Conservation (phyloP, 352 stramenopile genomes). For the Peronosclerospora sorghi region DNA sequence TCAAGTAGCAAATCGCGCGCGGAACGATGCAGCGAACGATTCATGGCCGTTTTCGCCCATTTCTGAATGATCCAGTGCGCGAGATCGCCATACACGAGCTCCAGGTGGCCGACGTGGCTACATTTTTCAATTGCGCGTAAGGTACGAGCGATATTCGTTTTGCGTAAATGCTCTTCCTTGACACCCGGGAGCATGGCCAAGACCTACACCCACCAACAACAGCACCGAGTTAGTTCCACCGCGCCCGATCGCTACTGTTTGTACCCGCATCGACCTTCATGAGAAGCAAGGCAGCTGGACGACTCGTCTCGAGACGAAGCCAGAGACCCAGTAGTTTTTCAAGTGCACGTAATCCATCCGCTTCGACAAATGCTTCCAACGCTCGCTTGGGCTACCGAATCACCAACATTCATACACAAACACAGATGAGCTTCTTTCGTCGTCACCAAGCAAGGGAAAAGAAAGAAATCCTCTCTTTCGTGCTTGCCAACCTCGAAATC, state of each 20-base stretch:
- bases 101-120: constrained; percentile 27
- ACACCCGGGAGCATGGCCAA: constrained; percentile 43
- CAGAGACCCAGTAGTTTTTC: constrained; percentile 43
- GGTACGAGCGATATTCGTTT: constrained; percentile 48
- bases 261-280: constrained; percentile 27
- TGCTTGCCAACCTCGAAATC: constrained; percentile 45
- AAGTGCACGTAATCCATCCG: constrained; percentile 36
- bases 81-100: constrained; percentile 35
- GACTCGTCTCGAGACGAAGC: constrained; percentile 36
- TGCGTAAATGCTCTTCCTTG: constrained; percentile 35
- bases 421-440: not conserved
- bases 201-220: constrained; percentile 14
- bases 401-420: not conserved
- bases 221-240: no score
- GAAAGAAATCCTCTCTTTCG: not conserved
- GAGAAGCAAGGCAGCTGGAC: constrained; percentile 33
- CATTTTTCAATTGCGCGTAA: constrained; percentile 34
- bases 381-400: constrained; percentile 31
- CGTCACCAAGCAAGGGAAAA: not conserved
- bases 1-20: constrained; percentile 30
- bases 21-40: constrained; percentile 27
- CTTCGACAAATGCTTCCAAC: constrained; percentile 49
- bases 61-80: constrained; percentile 49
- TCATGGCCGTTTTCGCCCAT: constrained; percentile 40
- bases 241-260: no score